phyloP scores from a whole-genome alignment of 1,284 basidiomycete species.

The Coniferiporia sulphurascens region DNA sequence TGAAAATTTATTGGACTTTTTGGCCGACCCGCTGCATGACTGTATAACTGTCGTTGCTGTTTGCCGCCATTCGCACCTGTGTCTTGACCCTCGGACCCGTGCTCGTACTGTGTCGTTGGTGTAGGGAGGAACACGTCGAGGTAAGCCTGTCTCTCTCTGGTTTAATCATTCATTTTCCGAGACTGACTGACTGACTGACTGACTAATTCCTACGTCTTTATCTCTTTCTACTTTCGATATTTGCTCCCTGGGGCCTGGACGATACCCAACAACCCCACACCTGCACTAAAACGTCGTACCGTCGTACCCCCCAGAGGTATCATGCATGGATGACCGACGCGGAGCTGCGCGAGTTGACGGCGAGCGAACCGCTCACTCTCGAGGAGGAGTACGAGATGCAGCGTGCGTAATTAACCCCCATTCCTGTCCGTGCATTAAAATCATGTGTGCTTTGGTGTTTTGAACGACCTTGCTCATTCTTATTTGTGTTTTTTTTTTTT shows the following conservation, averaged over 20 bases:
- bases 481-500: no score
- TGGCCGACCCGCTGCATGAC: no score
- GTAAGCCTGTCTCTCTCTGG: constrained; percentile 33
- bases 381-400: constrained; percentile 94
- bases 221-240: no score
- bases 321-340: constrained; percentile 88
- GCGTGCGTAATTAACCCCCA: constrained; percentile 43
- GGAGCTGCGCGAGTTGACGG: constrained; percentile 74
- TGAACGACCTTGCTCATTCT: no score
- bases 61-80: no score
- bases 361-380: constrained; percentile 79
- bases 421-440: constrained; percentile 44
- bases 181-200: no score
- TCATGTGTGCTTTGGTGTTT: background rate
- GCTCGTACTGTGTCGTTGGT: background rate
- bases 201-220: no score
- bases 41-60: constrained; percentile 8
- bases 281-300: background rate
- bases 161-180: no score
- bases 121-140: constrained; percentile 55
- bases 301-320: constrained; percentile 55
- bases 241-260: background rate
- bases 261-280: background rate
- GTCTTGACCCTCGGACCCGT: no score
- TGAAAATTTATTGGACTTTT: background rate